Evolutionary conservation across 345 rosid species (phyloP).

Genomic region (Gossypium longicalyx): DNA sequence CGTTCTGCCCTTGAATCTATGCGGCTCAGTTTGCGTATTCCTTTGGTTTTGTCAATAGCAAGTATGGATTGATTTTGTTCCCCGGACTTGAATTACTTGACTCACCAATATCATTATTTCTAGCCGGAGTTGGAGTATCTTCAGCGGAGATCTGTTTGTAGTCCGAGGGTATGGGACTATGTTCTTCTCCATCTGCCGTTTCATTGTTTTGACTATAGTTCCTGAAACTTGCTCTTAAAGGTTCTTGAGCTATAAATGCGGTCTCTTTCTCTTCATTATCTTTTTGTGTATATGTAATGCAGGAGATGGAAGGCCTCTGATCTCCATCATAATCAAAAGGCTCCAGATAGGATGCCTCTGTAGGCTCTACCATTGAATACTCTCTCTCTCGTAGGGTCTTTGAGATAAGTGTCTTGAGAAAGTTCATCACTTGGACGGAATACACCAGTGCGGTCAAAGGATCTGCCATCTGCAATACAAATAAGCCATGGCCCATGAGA

Average conservation of each 20-base stretch:
- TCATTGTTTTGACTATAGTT: constrained; percentile 24
- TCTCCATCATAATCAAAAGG: constrained; percentile 63
- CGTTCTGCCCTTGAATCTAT: constrained; percentile 12
- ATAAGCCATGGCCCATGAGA: constrained; percentile 11
- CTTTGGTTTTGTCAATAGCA: constrained; percentile 15
- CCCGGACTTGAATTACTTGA: constrained; percentile 31
- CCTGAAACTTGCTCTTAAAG: constrained; percentile 25
- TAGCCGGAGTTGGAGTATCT: constrained; percentile 11
- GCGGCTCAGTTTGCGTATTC: constrained; percentile 9
- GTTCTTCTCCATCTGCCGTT: constrained; percentile 26
- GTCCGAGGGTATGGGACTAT: constrained; percentile 13
- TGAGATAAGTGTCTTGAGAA: constrained; percentile 67
- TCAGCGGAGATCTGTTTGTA: constrained; percentile 12
- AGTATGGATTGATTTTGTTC: constrained; percentile 26
- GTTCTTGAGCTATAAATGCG: constrained; percentile 34
- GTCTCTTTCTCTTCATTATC: constrained; percentile 37
- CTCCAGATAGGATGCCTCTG: constrained; percentile 33
- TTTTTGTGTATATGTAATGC: constrained; percentile 21
- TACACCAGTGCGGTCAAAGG: constrained; percentile 92
- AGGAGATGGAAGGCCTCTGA: constrained; percentile 41
- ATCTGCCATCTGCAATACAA: constrained; percentile 74
- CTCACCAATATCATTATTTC: constrained; percentile 27
- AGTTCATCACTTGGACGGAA: constrained; percentile 95
- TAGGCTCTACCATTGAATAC: constrained; percentile 43
- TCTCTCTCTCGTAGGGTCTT: constrained; percentile 62